phyloP scores from a whole-genome alignment of 2,329 filamentous ascomycete species.

The Phaeosphaeriaceae sp. region DNA sequence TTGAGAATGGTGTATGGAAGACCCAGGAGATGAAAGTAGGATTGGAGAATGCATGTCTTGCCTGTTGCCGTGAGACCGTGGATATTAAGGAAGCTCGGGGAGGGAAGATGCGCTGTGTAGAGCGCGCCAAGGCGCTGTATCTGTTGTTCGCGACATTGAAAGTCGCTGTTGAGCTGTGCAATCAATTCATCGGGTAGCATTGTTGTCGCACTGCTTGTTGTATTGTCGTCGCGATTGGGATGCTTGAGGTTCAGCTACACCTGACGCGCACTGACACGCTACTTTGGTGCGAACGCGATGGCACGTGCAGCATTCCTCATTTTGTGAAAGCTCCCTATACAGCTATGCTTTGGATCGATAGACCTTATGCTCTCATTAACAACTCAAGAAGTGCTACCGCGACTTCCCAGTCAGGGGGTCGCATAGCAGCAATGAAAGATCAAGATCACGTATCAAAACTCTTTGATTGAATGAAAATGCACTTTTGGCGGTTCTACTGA shows the following conservation, averaged over 20 bases:
- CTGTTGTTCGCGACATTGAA: constrained; percentile 55
- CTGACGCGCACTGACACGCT: constrained; percentile 14
- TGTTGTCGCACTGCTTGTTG: constrained; percentile 20
- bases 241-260: constrained; percentile 3
- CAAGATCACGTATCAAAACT: no score
- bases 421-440: no score
- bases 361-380: no score
- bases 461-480: no score
- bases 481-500: no score
- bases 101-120: constrained; percentile 64
- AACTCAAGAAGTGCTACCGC: no score
- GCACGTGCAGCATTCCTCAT: constrained; percentile 33
- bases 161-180: constrained; percentile 44
- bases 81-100: constrained; percentile 75
- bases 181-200: constrained; percentile 50
- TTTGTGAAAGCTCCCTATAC: no score
- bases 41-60: constrained; percentile 74
- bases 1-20: constrained; percentile 68
- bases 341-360: no score
- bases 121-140: constrained; percentile 55
- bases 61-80: constrained; percentile 88
- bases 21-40: constrained; percentile 62
- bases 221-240: neutral
- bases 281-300: constrained; percentile 21
- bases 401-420: no score